Percentiles rank a stretch among this genome's conserved stretches.
phyloP scores from a whole-genome alignment of 352 stramenopile species.

The Nothophytophthora sp. region DNA sequence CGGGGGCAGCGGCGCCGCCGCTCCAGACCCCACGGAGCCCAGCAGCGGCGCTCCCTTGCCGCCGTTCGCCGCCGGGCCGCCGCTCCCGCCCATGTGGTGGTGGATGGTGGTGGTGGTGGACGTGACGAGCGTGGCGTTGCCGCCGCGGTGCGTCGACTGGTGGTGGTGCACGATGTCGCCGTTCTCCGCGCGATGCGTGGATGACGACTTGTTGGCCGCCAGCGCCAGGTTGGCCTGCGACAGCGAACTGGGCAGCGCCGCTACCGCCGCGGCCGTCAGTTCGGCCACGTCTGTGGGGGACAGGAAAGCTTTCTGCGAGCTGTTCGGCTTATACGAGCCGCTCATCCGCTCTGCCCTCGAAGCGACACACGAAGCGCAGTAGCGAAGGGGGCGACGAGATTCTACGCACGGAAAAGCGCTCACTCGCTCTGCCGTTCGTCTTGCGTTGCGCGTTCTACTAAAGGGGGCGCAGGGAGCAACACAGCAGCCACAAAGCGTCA shows the following conservation, averaged over 20 bases:
- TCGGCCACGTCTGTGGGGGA: constrained; percentile 77
- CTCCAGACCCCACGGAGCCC: neutral
- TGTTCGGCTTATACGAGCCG: constrained; percentile 42
- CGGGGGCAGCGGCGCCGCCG: constrained; percentile 18
- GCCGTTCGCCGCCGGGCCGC: constrained; percentile 14
- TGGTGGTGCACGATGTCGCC: constrained; percentile 79
- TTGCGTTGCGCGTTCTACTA: too few species aligned
- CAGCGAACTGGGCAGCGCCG: constrained; percentile 64
- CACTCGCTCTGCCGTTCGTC: too few species aligned
- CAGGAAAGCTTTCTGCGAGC: constrained; percentile 63
- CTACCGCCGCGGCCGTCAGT: constrained; percentile 71
- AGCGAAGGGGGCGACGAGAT: constrained; percentile 1
- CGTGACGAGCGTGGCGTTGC: constrained; percentile 73
- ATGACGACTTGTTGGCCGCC: constrained; percentile 42
- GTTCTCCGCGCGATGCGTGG: constrained; percentile 69
- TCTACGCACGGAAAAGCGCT: too few species aligned
- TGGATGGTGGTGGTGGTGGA: constrained; percentile 83
- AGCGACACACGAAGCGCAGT: neutral
- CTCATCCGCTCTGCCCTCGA: constrained; percentile 34
- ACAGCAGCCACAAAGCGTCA: too few species aligned
- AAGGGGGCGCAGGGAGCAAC: too few species aligned
- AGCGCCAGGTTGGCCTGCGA: constrained; percentile 50
- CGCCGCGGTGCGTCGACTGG: constrained; percentile 70
- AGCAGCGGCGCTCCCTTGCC: constrained; percentile 26
- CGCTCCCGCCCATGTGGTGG: constrained; percentile 39